Percentiles rank a stretch among this genome's conserved stretches.
These are phyloP conservation scores for Parietaria judaica DNA, from an alignment of 306 rosid genomes.

Conservation along the genomic window DNA sequence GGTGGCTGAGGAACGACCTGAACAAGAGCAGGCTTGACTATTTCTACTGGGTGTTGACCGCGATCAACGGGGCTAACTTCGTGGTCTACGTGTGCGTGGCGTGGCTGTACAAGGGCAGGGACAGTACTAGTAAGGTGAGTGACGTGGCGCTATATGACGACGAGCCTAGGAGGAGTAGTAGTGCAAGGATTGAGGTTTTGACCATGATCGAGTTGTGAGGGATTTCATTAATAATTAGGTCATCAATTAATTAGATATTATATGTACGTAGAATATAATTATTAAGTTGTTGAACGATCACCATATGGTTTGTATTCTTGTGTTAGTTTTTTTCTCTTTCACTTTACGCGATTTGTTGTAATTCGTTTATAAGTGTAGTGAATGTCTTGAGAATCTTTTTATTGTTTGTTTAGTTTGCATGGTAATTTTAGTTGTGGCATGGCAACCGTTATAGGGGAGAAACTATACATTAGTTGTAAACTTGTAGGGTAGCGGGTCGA, in stretches of 20 bases:
- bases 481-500: no score
- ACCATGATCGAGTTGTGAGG: conserved; percentile 3
- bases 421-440: no score
- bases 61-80: conserved; percentile 31
- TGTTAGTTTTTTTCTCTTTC: no score
- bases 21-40: conserved; percentile 34
- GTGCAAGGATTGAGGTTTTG: not conserved
- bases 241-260: no score
- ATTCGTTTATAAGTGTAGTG: no score
- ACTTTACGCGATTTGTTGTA: no score
- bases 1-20: conserved; percentile 43
- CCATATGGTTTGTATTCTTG: no score
- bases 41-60: conserved; percentile 46
- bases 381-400: no score
- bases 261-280: not conserved
- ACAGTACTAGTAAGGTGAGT: conserved; percentile 5
- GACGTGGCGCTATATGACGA: conserved; percentile 11
- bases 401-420: no score
- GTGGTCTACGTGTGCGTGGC: conserved; percentile 30
- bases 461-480: no score
- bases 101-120: conserved; percentile 20
- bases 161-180: not conserved
- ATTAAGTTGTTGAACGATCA: not conserved
- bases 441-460: no score
- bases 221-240: not conserved